Evolutionary conservation across 164 flowering plant genomes (phyloP).

Genomic region (Vitis rotundifolia): DNA sequence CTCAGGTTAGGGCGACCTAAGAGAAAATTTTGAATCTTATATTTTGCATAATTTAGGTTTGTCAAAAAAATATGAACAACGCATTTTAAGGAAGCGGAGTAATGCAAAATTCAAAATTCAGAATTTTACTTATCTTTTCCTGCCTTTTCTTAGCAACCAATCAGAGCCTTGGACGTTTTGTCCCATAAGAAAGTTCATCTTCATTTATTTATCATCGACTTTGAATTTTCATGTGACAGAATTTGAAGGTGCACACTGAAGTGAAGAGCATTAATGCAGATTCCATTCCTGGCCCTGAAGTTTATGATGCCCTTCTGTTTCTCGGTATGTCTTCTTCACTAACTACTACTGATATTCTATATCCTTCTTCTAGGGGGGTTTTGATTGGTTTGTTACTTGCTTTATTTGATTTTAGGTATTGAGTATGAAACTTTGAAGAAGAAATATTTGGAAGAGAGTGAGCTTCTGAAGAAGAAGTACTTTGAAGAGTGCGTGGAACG

Average conservation of each 20-base stretch:
- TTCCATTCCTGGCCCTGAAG: slow-evolving; percentile 46
- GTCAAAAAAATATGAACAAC: no score
- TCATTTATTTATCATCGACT: no score
- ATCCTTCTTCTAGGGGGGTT: neutral
- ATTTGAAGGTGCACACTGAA: slow-evolving; percentile 54
- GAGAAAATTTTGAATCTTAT: no score
- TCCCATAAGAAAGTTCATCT: no score
- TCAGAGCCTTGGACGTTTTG: neutral
- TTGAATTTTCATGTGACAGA: slow-evolving; percentile 25
- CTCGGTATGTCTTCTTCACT: slow-evolving; percentile 44
- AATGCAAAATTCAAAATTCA: no score
- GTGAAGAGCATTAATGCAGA: slow-evolving; percentile 40
- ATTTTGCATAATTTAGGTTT: no score
- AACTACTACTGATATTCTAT: neutral
- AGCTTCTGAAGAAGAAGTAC: neutral
- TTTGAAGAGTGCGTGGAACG: slow-evolving; percentile 58
- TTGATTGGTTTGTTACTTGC: neutral
- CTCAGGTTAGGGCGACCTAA: no score
- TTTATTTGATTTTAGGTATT: slow-evolving; percentile 37
- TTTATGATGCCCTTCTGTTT: slow-evolving; percentile 35
- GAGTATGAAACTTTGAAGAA: slow-evolving; percentile 50
- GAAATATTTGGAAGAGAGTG: slow-evolving; percentile 27
- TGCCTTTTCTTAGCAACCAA: no score
- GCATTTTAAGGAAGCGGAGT: no score
- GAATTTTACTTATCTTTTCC: no score